phyloP scores from a whole-genome alignment of 75 land plant species.

The Pinus albicaulis region DNA sequence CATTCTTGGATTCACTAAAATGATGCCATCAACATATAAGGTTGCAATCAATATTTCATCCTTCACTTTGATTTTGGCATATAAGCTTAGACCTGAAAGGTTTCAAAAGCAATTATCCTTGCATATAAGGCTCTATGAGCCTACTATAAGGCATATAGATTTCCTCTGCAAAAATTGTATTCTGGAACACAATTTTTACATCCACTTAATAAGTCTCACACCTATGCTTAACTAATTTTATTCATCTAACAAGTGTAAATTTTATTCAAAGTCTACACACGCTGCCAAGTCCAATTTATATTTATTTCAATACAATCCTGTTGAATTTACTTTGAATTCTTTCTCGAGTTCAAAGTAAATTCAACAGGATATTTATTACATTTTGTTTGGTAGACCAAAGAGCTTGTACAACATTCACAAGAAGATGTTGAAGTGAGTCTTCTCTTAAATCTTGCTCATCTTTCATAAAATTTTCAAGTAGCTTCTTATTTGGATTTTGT shows the following conservation, averaged over 20 bases:
- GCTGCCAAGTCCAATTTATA: background rate
- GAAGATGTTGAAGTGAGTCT: slow-evolving; percentile 83
- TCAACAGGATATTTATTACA: no score
- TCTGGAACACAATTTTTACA: background rate
- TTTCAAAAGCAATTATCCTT: background rate
- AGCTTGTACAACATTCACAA: slow-evolving; percentile 85
- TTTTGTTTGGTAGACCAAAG: slow-evolving; percentile 76
- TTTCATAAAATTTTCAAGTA: background rate
- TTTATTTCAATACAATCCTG: background rate
- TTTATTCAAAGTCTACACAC: background rate
- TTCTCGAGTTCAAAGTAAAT: no score
- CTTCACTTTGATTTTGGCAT: no score
- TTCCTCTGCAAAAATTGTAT: background rate
- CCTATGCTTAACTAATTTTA: background rate
- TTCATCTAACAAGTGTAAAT: background rate
- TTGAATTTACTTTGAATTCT: no score
- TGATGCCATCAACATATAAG: background rate
- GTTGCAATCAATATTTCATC: slow-evolving; percentile 22
- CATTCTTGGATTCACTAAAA: no score
- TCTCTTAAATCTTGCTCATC: slow-evolving; percentile 4
- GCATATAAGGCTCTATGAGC: background rate
- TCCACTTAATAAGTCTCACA: no score
- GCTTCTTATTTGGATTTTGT: background rate
- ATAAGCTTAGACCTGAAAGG: background rate
- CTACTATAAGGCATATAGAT: background rate